A percentile compares a stretch with the other conserved stretches of the same genome.
Conservation (phyloP, 805 yeast species). For the Kodamaea jinghongensis region DNA sequence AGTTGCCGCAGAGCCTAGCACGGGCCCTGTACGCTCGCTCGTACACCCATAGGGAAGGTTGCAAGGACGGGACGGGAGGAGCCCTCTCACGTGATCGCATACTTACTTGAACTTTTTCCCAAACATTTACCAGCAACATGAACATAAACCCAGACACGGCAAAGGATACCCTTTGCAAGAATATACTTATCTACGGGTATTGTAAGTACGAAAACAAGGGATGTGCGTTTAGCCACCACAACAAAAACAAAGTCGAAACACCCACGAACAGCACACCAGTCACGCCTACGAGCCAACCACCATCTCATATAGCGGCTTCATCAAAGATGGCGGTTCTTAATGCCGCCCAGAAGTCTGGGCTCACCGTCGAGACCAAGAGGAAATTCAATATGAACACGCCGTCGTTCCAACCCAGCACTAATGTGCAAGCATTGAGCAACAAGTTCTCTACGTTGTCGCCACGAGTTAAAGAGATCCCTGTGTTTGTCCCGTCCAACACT, state of each 20-base stretch:
- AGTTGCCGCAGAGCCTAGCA: too few relatives aligned
- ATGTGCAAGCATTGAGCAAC: conserved; percentile 24
- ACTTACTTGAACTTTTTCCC: too few relatives aligned
- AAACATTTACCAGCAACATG: conserved; percentile 12
- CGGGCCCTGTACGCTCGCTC: too few relatives aligned
- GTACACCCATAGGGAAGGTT: too few relatives aligned
- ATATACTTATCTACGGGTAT: conserved; percentile 79
- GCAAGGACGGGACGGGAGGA: too few relatives aligned
- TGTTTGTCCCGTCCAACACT: conserved; percentile 45
- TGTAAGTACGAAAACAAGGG: conserved; percentile 88
- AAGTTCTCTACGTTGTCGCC: conserved; percentile 51
- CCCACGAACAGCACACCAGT: not conserved
- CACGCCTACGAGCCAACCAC: conserved; percentile 3
- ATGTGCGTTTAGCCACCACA: conserved; percentile 71
- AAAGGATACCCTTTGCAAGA: conserved; percentile 76
- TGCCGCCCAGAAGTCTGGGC: conserved; percentile 9
- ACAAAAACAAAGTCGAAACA: conserved; percentile 19
- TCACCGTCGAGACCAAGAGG: conserved; percentile 21
- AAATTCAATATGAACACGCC: conserved; percentile 42
- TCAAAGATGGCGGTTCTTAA: conserved; percentile 9
- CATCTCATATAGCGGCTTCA: conserved; percentile 4
- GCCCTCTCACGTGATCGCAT: too few relatives aligned
- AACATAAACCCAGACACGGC: conserved; percentile 54
- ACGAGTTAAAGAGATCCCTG: conserved; percentile 44
- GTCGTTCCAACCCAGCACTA: conserved; percentile 39